These are phyloP conservation scores for Artemisia princeps DNA, from an alignment of 140 eudicot species.

Conservation along the genomic window DNA sequence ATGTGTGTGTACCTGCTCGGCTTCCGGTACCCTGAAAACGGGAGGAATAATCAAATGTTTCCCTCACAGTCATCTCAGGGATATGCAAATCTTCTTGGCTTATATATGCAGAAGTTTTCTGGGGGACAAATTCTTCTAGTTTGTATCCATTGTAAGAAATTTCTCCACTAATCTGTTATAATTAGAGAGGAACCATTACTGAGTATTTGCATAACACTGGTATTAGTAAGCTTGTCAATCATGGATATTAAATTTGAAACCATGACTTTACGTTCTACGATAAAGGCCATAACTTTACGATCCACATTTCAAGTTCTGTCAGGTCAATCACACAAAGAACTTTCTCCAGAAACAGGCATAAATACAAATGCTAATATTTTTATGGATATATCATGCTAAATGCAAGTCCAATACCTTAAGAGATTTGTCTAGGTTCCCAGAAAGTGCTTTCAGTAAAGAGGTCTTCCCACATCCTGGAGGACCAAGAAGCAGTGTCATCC, in stretches of 20 bases:
- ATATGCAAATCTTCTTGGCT: constrained; percentile 65
- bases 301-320: neutral
- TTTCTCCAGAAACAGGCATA: neutral
- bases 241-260: neutral
- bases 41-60: constrained; percentile 65
- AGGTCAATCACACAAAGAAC: neutral
- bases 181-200: neutral
- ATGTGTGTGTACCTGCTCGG: constrained; percentile 48
- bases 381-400: constrained; percentile 9
- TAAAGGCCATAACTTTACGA: neutral
- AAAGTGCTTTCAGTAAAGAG: constrained; percentile 61
- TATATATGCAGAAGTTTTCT: constrained; percentile 62
- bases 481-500: constrained; percentile 75
- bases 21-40: constrained; percentile 72
- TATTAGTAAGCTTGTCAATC: neutral
- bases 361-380: neutral
- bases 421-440: constrained; percentile 57
- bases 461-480: constrained; percentile 83
- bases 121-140: constrained; percentile 55
- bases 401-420: constrained; percentile 44
- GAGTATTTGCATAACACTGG: neutral
- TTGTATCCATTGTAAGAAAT: constrained; percentile 61
- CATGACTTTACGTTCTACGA: no score
- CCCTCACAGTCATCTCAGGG: constrained; percentile 79
- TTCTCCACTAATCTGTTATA: constrained; percentile 54